These are phyloP conservation scores for Fraxinus sp. DNA, from an alignment of 305 asterid species.

Conservation along the genomic window DNA sequence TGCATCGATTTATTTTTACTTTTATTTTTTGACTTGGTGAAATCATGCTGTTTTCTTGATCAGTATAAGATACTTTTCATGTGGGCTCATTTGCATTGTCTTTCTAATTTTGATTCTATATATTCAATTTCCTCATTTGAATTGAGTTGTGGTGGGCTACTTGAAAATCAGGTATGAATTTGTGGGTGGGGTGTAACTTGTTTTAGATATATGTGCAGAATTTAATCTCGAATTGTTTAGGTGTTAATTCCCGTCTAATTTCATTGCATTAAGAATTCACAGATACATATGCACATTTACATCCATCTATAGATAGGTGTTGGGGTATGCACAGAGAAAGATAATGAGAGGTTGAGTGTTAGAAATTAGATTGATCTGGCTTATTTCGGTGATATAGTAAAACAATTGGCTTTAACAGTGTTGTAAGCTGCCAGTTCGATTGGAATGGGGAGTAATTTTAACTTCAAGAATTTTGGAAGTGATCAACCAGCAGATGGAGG, in stretches of 20 bases:
- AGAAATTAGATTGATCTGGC: conserved; percentile 18
- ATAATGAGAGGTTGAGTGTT: not conserved
- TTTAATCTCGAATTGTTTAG: conserved; percentile 1
- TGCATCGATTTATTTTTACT: no score
- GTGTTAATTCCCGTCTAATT: not conserved
- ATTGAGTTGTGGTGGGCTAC: not conserved
- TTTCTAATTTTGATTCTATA: not conserved
- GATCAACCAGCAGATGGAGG: conserved; percentile 35
- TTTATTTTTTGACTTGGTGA: not conserved
- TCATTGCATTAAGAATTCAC: conserved; percentile 6
- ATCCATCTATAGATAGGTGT: conserved; percentile 19
- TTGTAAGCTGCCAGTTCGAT: conserved; percentile 14
- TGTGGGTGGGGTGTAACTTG: not conserved
- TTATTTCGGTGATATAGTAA: conserved; percentile 25
- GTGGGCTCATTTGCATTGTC: not conserved
- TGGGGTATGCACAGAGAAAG: conserved; percentile 10
- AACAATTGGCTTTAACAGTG: conserved; percentile 25
- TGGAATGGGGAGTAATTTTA: conserved; percentile 60
- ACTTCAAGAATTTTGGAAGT: conserved; percentile 63
- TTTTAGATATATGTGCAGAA: not conserved
- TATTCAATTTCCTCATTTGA: not conserved
- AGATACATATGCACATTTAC: conserved; percentile 4
- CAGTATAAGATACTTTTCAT: not conserved
- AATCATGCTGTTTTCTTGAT: not conserved
- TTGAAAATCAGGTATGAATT: not conserved